Percentiles rank a stretch among this genome's conserved stretches.
Evolutionary conservation across 805 yeast genomes (phyloP).

Genomic region (Metschnikowia cerradonensis): DNA sequence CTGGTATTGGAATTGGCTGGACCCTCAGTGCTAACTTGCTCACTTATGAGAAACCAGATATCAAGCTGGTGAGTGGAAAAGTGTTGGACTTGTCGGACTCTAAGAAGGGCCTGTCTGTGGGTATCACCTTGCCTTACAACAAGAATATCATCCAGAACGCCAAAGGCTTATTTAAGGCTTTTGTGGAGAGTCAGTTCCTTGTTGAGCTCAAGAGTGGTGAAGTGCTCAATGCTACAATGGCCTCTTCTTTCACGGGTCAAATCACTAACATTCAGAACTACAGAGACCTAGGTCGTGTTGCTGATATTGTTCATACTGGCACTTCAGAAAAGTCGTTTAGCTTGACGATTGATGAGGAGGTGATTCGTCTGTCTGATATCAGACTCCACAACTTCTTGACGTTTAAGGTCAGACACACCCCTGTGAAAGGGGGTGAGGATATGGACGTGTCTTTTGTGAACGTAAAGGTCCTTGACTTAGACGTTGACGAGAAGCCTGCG

Average conservation of each 20-base stretch:
- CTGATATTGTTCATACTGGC: slow-evolving; percentile 28
- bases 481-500: slow-evolving; percentile 18
- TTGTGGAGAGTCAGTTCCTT: slow-evolving; percentile 31
- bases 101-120: slow-evolving; percentile 24
- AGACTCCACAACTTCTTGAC: slow-evolving; percentile 29
- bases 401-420: slow-evolving; percentile 14
- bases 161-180: slow-evolving; percentile 30
- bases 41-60: slow-evolving; percentile 47
- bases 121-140: slow-evolving; percentile 35
- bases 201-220: slow-evolving; percentile 39
- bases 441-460: slow-evolving; percentile 27
- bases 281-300: slow-evolving; percentile 36
- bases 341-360: slow-evolving; percentile 21
- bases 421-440: slow-evolving; percentile 20
- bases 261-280: slow-evolving; percentile 39
- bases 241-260: slow-evolving; percentile 25
- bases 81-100: slow-evolving; percentile 21
- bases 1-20: slow-evolving; percentile 52
- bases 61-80: slow-evolving; percentile 39
- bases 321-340: slow-evolving; percentile 16
- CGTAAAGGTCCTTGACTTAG: slow-evolving; percentile 13
- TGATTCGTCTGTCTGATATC: slow-evolving; percentile 16
- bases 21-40: slow-evolving; percentile 52
- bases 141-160: slow-evolving; percentile 38
- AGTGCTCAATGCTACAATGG: slow-evolving; percentile 25